These are phyloP conservation scores for Trichoderma harzianum DNA, from an alignment of 2,329 filamentous ascomycete genomes.

Conservation along the genomic window DNA sequence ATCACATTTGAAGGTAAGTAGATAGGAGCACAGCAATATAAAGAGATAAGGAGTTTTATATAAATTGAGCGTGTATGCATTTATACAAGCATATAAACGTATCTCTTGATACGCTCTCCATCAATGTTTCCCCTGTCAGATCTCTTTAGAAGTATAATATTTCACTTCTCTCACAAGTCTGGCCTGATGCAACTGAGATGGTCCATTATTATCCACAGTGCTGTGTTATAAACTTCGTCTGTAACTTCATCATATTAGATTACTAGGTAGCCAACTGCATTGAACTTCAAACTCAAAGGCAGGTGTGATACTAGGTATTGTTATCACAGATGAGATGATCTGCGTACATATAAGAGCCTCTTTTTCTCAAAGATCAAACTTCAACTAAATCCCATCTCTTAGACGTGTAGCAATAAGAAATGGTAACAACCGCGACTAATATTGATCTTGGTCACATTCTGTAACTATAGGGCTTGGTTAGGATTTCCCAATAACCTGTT, in stretches of 20 bases:
- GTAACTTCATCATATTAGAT: not conserved
- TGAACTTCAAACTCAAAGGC: no score
- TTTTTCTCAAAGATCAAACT: not conserved
- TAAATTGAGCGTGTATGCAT: not conserved
- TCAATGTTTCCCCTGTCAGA: not conserved
- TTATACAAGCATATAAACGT: not conserved
- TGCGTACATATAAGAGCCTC: not conserved
- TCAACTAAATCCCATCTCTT: no score
- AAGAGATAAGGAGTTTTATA: not conserved
- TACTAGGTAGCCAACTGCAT: not conserved
- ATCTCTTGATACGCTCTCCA: not conserved
- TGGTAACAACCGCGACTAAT: no score
- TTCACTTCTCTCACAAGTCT: not conserved
- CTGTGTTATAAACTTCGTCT: not conserved
- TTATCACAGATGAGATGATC: not conserved
- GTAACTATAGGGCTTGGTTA: fast-evolving
- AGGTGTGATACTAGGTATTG: not conserved
- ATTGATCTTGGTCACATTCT: no score
- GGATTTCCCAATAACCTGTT: no score
- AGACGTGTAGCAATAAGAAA: no score
- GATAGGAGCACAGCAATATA: not conserved
- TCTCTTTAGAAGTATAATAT: not conserved
- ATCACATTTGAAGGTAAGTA: not conserved
- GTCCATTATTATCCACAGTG: not conserved
- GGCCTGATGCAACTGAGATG: not conserved